phyloP scores from a whole-genome alignment of 306 rosid species.

The Sophora flavescens region DNA sequence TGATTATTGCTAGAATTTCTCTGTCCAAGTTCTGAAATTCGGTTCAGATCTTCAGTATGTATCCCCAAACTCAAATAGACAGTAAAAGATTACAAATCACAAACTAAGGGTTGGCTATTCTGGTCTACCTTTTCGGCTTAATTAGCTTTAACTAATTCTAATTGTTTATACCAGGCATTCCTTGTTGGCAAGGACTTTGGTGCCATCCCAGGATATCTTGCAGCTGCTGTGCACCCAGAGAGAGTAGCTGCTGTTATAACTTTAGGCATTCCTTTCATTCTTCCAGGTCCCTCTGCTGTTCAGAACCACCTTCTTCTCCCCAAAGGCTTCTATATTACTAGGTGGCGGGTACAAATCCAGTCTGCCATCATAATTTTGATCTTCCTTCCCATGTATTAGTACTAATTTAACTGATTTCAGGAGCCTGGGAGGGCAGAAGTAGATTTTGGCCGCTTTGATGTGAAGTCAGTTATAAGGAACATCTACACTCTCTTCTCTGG shows the following conservation, averaged over 20 bases:
- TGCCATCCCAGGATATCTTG: conserved; percentile 56
- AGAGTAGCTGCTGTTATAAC: conserved; percentile 54
- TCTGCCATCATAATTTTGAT: background rate
- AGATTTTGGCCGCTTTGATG: conserved; percentile 65
- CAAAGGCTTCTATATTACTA: conserved; percentile 59
- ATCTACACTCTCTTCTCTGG: conserved; percentile 63
- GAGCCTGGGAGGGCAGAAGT: conserved; percentile 66
- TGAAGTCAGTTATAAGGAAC: conserved; percentile 60
- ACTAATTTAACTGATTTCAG: conserved; percentile 31
- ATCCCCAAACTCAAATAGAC: background rate
- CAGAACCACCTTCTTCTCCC: conserved; percentile 57
- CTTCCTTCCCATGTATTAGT: background rate
- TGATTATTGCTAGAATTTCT: background rate
- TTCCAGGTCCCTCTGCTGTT: conserved; percentile 56
- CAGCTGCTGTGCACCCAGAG: conserved; percentile 54
- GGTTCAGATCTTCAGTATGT: background rate
- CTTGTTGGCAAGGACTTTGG: conserved; percentile 68
- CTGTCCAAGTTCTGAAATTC: background rate
- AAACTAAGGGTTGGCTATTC: background rate
- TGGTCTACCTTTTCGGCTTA: background rate
- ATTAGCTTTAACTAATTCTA: conserved; percentile 1
- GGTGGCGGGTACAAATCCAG: conserved; percentile 56
- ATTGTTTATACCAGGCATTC: conserved; percentile 54
- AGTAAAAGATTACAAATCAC: background rate
- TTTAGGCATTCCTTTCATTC: conserved; percentile 59